phyloP scores from a whole-genome alignment of 2,329 filamentous ascomycete species.

The Cladosporium sp. region DNA sequence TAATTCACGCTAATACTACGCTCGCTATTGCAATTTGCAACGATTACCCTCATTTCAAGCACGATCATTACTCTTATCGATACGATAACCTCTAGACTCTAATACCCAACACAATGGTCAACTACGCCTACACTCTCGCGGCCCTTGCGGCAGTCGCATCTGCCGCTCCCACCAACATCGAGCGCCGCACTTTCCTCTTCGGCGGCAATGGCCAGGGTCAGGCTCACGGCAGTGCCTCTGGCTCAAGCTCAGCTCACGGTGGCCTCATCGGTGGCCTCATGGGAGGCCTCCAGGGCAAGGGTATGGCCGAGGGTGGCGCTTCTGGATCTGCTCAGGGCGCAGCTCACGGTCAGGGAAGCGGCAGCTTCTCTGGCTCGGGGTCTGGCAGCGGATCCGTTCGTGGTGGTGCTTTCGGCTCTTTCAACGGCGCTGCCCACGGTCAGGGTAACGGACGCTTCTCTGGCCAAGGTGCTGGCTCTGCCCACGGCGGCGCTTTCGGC shows the following conservation, averaged over 20 bases:
- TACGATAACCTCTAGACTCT: background rate
- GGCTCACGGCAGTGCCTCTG: background rate
- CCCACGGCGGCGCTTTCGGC: background rate
- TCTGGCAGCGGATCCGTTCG: no score
- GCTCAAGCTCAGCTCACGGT: background rate
- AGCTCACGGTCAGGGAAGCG: background rate
- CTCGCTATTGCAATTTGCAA: slow-evolving; percentile 4
- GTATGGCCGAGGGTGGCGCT: background rate
- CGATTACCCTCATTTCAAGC: no score
- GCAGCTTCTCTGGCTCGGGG: background rate
- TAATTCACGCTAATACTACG: slow-evolving; percentile 8
- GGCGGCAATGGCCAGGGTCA: background rate
- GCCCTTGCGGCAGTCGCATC: slow-evolving; percentile 3
- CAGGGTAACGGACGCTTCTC: no score
- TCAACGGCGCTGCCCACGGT: background rate
- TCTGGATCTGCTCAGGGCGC: background rate
- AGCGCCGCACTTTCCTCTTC: slow-evolving; percentile 8
- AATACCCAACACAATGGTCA: slow-evolving; percentile 9
- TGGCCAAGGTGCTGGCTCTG: no score
- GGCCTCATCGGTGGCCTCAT: background rate
- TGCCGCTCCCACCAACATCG: slow-evolving; percentile 3
- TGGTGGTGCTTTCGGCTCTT: no score
- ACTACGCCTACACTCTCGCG: slow-evolving; percentile 8
- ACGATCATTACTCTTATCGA: no score
- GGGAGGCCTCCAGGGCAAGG: background rate